These are phyloP conservation scores for Ophiostoma sp. DNA, from an alignment of 2,329 filamentous ascomycete species.

Conservation along the genomic window DNA sequence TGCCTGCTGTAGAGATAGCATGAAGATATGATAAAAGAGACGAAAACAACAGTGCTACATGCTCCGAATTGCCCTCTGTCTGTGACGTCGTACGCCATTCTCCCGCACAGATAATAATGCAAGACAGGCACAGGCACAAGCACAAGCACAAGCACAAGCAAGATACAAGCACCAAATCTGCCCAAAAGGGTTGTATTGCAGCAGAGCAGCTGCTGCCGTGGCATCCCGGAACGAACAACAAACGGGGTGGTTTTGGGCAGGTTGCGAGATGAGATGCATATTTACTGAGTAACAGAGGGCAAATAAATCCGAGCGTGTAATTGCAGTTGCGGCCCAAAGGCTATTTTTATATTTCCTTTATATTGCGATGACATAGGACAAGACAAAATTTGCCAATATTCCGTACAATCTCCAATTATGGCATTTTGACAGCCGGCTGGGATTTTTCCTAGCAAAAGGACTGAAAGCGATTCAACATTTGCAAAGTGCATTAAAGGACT, in stretches of 20 bases:
- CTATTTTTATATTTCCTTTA: background rate
- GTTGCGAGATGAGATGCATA: background rate
- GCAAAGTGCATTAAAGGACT: background rate
- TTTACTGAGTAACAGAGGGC: background rate
- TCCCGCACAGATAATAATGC: too few relatives aligned
- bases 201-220: background rate
- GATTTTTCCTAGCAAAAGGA: background rate
- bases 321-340: conserved; percentile 1
- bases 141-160: background rate
- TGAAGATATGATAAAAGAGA: background rate
- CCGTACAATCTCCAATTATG: background rate
- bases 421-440: background rate
- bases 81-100: too few relatives aligned
- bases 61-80: too few relatives aligned
- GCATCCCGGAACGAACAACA: background rate
- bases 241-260: background rate
- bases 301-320: background rate
- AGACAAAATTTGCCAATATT: background rate
- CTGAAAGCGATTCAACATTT: too few relatives aligned
- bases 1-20: background rate
- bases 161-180: background rate
- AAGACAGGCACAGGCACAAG: too few relatives aligned
- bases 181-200: background rate
- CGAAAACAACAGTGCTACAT: too few relatives aligned
- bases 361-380: conserved; percentile 7